Percentiles rank a stretch among this genome's conserved stretches.
Conservation (phyloP, 345 rosid species). For the Eucalyptus tenuipes region DNA sequence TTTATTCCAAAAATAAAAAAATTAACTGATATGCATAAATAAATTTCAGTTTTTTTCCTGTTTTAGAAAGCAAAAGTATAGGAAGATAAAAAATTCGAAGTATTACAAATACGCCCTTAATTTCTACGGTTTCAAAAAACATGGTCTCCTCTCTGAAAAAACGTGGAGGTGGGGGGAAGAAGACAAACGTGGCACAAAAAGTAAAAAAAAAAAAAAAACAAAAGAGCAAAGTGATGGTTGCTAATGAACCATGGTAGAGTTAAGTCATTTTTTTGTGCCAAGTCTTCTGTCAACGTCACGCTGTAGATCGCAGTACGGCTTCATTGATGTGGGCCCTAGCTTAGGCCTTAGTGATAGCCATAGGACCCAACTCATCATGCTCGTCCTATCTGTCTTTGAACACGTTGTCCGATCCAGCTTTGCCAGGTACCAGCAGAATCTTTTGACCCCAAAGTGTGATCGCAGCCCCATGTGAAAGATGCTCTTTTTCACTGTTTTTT, state of each 20-base stretch:
- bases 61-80: no score
- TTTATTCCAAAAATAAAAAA: no score
- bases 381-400: not conserved
- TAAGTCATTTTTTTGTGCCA: not conserved
- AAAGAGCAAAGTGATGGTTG: no score
- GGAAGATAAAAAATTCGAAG: accelerated
- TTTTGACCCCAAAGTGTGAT: accelerated
- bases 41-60: no score
- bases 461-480: not conserved
- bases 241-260: no score
- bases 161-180: accelerated
- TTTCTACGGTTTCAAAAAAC: accelerated
- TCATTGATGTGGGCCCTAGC: not conserved
- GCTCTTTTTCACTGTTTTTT: accelerated
- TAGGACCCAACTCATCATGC: not conserved
- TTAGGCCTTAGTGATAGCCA: not conserved
- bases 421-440: not conserved
- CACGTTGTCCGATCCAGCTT: not conserved
- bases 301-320: accelerated
- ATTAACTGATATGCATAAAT: accelerated
- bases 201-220: no score
- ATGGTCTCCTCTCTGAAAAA: accelerated
- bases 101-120: accelerated
- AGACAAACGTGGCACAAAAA: no score
- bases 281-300: no score